These are phyloP conservation scores for Urtica urens DNA, from an alignment of 306 rosid species.

Conservation along the genomic window DNA sequence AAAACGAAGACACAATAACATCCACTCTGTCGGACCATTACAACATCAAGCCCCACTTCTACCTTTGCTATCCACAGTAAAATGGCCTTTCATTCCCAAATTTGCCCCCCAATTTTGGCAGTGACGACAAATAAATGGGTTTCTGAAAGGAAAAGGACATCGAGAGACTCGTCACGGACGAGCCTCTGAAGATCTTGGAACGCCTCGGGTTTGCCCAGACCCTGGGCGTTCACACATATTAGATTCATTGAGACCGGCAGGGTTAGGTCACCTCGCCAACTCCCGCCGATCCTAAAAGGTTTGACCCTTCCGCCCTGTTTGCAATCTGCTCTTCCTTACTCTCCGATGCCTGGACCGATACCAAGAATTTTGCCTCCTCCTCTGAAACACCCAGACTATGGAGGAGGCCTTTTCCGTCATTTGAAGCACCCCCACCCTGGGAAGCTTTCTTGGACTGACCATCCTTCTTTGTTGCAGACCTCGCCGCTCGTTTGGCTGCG, in stretches of 20 bases:
- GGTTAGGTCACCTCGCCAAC: background rate
- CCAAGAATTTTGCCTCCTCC: background rate
- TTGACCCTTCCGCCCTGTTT: background rate
- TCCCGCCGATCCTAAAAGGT: background rate
- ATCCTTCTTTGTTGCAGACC: background rate
- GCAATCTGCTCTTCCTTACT: background rate
- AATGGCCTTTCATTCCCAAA: background rate
- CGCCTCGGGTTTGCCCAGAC: background rate
- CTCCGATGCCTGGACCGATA: background rate
- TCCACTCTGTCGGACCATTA: background rate
- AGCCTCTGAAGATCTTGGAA: background rate
- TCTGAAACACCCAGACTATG: background rate
- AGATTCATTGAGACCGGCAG: background rate
- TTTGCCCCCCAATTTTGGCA: background rate
- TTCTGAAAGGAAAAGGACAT: background rate
- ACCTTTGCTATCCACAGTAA: background rate
- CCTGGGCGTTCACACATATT: background rate
- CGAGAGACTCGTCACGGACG: background rate
- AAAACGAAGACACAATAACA: background rate
- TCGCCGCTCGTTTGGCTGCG: background rate
- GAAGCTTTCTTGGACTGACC: background rate
- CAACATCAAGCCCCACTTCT: background rate
- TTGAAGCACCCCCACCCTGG: background rate
- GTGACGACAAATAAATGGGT: background rate
- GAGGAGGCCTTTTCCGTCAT: background rate